These are phyloP conservation scores for Serendipita indica DNA, from an alignment of 768 basidiomycete species.

Conservation along the genomic window DNA sequence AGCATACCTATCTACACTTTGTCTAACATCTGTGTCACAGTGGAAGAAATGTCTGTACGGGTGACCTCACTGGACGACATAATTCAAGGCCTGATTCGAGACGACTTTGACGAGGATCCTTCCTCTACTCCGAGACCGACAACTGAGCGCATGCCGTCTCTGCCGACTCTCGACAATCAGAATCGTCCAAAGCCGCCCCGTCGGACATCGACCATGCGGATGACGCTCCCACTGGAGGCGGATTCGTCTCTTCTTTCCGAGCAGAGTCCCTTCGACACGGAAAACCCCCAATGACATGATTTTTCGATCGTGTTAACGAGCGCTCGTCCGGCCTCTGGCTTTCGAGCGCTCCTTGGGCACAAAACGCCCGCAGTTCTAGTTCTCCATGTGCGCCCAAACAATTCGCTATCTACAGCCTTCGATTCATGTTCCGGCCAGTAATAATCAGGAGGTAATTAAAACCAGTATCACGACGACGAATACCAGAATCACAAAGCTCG, in stretches of 20 bases:
- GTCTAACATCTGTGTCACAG: background rate
- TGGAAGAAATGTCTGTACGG: constrained; percentile 4
- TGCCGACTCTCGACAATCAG: background rate
- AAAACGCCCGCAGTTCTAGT: too few species aligned
- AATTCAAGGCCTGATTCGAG: background rate
- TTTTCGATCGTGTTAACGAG: too few species aligned
- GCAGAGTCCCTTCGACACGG: background rate
- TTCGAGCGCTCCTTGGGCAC: too few species aligned
- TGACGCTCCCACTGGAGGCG: background rate
- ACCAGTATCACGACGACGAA: too few species aligned
- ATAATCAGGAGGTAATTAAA: too few species aligned
- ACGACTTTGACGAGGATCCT: constrained; percentile 5
- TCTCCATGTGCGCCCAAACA: too few species aligned
- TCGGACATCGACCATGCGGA: background rate
- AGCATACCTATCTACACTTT: background rate
- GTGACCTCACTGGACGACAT: background rate
- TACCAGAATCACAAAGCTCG: too few species aligned
- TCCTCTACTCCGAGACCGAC: background rate
- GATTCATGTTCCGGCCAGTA: too few species aligned
- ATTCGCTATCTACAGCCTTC: too few species aligned
- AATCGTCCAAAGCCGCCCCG: background rate
- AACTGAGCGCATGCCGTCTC: background rate
- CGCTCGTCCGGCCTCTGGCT: too few species aligned
- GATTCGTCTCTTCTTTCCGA: background rate
- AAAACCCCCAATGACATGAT: too few species aligned